phyloP scores from a whole-genome alignment of 306 rosid species.

The Hippophae gyantsensis region DNA sequence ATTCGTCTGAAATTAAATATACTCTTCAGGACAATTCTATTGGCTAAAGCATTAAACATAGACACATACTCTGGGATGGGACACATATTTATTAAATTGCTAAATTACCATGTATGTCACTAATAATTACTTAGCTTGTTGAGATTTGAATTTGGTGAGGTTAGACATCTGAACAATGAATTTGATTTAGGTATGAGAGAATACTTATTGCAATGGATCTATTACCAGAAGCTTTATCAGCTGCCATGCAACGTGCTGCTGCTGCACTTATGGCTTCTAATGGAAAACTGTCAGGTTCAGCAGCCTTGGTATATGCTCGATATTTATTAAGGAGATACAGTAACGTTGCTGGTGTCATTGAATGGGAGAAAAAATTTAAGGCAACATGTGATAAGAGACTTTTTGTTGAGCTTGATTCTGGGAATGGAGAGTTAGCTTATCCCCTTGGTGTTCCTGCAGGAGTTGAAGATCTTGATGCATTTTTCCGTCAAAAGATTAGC shows the following conservation, averaged over 20 bases:
- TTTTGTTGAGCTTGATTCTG: constrained; percentile 64
- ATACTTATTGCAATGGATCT: constrained; percentile 70
- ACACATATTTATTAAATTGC: no score
- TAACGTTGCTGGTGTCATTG: constrained; percentile 58
- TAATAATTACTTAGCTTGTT: not conserved
- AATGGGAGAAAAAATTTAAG: constrained; percentile 83
- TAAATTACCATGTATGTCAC: no score
- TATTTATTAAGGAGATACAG: constrained; percentile 62
- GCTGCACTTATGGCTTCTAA: constrained; percentile 55
- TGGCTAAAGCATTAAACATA: no score
- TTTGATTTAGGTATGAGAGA: constrained; percentile 83
- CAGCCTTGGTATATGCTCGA: constrained; percentile 48
- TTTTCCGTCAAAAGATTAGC: constrained; percentile 75
- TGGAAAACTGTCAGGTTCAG: constrained; percentile 74
- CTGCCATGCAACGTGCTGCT: constrained; percentile 48
- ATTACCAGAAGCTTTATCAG: constrained; percentile 67
- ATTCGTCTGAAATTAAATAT: no score
- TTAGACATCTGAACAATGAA: constrained; percentile 17
- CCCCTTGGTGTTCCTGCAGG: constrained; percentile 89
- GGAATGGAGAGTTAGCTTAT: constrained; percentile 74
- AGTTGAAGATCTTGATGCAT: constrained; percentile 90
- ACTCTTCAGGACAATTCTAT: no score
- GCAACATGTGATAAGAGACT: constrained; percentile 66
- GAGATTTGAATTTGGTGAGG: constrained; percentile 3
- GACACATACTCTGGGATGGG: no score